Base-by-base conservation (phyloP, 768 basidiomycete species). In the Boletellus ananas region DNA sequence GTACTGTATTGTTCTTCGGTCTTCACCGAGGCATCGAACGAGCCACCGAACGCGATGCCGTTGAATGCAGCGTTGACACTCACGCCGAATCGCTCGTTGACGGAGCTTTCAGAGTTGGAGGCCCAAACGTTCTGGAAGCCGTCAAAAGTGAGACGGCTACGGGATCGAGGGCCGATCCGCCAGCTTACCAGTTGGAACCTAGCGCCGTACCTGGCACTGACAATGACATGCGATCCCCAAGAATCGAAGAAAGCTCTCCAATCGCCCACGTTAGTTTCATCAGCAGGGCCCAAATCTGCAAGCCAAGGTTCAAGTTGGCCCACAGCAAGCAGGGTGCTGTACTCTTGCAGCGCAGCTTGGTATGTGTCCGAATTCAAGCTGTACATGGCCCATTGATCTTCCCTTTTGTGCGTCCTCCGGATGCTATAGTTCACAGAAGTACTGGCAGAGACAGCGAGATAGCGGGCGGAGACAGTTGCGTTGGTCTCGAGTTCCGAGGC, bases 351-450 rank as follows among this genome's bases (percentile, higher is more conserved):
- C 14, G 41, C 42, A 29, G 56, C 56, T 3, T 48, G 39, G 43
- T 57, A 57, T 3, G 41, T 43, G 29, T 52, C 45, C 1, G 55
- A 36, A 34, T 56, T 58, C 45, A 55, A 58, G 13, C 55, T 51
- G 46, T 58, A 58, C 49, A 57, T 43, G n/a, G 56, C 56, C 33
- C 35, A 57, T 38, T 58, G 56, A 14, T 47, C 43, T 35, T 58
- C 50, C 25, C 56, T 43, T 31, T 41, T 47, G 43, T 44, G 57
- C 29, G 29, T 29, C 29, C 29, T 29, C 9, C 29, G 29, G 29
- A 29, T 29, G 9, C 9, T 9, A 9, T 29, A 29, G 10, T 9
- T 9, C 29, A 29, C 29, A 9, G 29, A 58, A 17, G 50, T n/a
- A 23, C 50, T 47, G 12, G 50, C 56, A 6, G 57, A 49, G 17